Conservation (phyloP, 2,329 filamentous ascomycete genomes). For the Epichloe coenophiala region DNA sequence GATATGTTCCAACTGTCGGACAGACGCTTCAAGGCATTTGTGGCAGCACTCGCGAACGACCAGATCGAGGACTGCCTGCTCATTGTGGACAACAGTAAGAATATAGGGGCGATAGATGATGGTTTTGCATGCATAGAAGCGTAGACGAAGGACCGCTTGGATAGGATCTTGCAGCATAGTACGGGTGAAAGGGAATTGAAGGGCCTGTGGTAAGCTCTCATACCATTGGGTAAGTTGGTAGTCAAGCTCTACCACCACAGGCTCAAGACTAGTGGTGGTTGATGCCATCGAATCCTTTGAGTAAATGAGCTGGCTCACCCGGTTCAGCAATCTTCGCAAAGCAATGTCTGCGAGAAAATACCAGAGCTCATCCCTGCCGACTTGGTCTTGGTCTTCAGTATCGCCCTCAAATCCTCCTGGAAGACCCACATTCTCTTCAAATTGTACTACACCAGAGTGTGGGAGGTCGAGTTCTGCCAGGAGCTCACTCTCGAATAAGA, state of each 20-base stretch:
- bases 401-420: constrained; percentile 68
- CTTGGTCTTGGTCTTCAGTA: constrained; percentile 36
- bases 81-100: constrained; percentile 64
- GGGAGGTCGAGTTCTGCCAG: constrained; percentile 69
- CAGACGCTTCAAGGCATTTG: constrained; percentile 68
- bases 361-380: constrained; percentile 67
- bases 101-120: constrained; percentile 82
- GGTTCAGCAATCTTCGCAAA: constrained; percentile 60
- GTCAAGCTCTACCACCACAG: constrained; percentile 67
- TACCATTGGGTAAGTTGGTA: constrained; percentile 80
- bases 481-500: constrained; percentile 70
- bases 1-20: constrained; percentile 69
- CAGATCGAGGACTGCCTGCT: constrained; percentile 56
- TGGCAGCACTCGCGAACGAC: constrained; percentile 65
- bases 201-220: constrained; percentile 57
- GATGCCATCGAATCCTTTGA: constrained; percentile 59
- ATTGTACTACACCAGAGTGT: constrained; percentile 70
- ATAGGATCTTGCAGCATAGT: constrained; percentile 56
- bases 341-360: constrained; percentile 79
- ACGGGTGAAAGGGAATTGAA: constrained; percentile 65
- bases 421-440: constrained; percentile 66
- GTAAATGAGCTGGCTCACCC: constrained; percentile 69
- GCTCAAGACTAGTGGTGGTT: constrained; percentile 54
- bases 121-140: constrained; percentile 75
- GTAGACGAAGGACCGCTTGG: constrained; percentile 64